Evolutionary conservation across 2,329 filamentous ascomycete species (phyloP).

Genomic region (Lasiodiplodia citricola): DNA sequence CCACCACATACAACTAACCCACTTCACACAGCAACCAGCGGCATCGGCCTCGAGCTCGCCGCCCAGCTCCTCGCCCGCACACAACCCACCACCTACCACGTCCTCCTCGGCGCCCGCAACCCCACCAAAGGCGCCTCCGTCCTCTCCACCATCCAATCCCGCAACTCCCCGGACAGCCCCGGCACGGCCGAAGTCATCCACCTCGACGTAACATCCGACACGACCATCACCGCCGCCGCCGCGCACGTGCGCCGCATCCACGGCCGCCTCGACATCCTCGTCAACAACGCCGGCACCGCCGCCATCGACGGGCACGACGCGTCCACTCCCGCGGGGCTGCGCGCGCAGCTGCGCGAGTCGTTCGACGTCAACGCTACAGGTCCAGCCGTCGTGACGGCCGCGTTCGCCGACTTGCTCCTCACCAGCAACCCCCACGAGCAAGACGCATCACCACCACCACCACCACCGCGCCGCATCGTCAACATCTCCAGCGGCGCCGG

Average conservation of each 20-base stretch:
- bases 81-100: conserved; percentile 40
- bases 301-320: conserved; percentile 34
- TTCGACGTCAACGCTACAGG: conserved; percentile 41
- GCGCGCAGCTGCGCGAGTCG: conserved; percentile 17
- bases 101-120: conserved; percentile 5
- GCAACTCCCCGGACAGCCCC: conserved; percentile 28
- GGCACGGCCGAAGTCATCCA: conserved; percentile 45
- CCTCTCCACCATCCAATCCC: conserved; percentile 36
- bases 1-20: background rate
- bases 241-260: conserved; percentile 33
- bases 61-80: conserved; percentile 42
- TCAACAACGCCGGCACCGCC: conserved; percentile 56
- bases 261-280: conserved; percentile 46
- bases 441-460: too few relatives aligned
- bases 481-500: conserved; percentile 44
- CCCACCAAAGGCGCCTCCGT: conserved; percentile 35
- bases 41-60: conserved; percentile 54
- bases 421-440: background rate
- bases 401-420: conserved; percentile 28
- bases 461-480: conserved; percentile 34
- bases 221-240: conserved; percentile 47
- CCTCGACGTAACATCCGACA: conserved; percentile 52
- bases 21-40: conserved; percentile 49
- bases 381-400: conserved; percentile 35
- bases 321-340: conserved; percentile 18